Percentiles rank a stretch among this genome's conserved stretches.
Conservation (phyloP, 495 filamentous ascomycete species). For the Hypoxylon crocopeplum region DNA sequence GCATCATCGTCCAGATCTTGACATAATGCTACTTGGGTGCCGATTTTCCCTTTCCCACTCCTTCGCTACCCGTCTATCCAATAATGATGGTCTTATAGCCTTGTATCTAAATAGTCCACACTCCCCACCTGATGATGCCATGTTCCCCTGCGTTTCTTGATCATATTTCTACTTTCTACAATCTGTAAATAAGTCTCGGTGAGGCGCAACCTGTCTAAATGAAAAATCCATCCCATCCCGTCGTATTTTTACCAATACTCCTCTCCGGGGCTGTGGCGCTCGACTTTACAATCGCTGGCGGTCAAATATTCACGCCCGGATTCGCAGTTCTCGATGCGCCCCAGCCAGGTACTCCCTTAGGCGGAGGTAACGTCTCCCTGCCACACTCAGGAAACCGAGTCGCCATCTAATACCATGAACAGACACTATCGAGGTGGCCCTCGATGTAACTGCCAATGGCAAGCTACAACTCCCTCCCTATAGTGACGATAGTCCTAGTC, state of each 20-base stretch:
- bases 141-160: constrained; percentile 6
- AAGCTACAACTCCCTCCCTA: constrained; percentile 65
- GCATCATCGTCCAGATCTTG: constrained; percentile 4
- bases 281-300: constrained; percentile 61
- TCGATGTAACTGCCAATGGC: constrained; percentile 71
- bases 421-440: constrained; percentile 69
- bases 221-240: constrained; percentile 19
- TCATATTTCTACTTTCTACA: constrained; percentile 1
- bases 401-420: constrained; percentile 1
- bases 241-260: constrained; percentile 28
- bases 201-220: constrained; percentile 31
- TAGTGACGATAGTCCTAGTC: constrained; percentile 52
- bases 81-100: constrained; percentile 1
- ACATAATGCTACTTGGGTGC: constrained; percentile 7
- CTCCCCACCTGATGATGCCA: constrained; percentile 14
- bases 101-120: constrained; percentile 9
- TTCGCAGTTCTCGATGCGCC: constrained; percentile 68
- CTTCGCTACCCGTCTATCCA: constrained; percentile 17
- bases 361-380: constrained; percentile 59
- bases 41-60: constrained; percentile 36
- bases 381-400: constrained; percentile 1
- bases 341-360: constrained; percentile 70
- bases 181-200: constrained; percentile 1
- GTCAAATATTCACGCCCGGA: constrained; percentile 70
- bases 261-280: constrained; percentile 29